These are phyloP conservation scores for Peniophora sp. DNA, from an alignment of 1,284 basidiomycete genomes.

Conservation along the genomic window DNA sequence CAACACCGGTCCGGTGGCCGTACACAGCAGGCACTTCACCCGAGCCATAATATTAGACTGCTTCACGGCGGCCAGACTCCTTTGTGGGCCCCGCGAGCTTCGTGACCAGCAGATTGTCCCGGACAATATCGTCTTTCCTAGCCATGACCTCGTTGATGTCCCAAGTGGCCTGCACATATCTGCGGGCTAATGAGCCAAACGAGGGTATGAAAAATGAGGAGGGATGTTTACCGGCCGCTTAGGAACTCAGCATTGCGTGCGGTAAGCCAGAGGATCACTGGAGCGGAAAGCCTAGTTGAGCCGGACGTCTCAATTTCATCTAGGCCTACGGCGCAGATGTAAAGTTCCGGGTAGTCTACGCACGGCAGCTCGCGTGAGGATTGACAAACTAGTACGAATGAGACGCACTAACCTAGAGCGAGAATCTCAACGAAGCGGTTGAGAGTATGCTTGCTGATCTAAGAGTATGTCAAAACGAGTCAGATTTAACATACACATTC, in stretches of 20 bases:
- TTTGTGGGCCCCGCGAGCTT: neutral
- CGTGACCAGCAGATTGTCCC: neutral
- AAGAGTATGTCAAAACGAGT: neutral
- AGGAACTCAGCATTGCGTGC: constrained; percentile 1
- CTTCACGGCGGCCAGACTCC: too few species aligned
- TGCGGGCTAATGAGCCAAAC: neutral
- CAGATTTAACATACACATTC: neutral
- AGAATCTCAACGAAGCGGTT: neutral
- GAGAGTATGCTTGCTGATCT: neutral
- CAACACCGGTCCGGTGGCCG: too few species aligned
- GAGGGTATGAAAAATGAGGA: too few species aligned
- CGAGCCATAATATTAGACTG: too few species aligned
- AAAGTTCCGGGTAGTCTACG: neutral
- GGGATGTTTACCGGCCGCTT: neutral
- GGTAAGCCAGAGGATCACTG: neutral
- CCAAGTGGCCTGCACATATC: neutral
- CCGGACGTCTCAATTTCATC: neutral
- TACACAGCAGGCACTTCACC: too few species aligned
- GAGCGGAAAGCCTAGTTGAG: neutral
- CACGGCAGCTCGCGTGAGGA: neutral
- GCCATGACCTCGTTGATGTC: neutral
- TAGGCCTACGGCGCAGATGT: neutral
- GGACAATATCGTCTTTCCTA: neutral
- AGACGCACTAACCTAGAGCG: neutral
- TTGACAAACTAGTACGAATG: too few species aligned